These are phyloP conservation scores for Termitomyces sp. DNA, from an alignment of 768 basidiomycete species.

Conservation along the genomic window DNA sequence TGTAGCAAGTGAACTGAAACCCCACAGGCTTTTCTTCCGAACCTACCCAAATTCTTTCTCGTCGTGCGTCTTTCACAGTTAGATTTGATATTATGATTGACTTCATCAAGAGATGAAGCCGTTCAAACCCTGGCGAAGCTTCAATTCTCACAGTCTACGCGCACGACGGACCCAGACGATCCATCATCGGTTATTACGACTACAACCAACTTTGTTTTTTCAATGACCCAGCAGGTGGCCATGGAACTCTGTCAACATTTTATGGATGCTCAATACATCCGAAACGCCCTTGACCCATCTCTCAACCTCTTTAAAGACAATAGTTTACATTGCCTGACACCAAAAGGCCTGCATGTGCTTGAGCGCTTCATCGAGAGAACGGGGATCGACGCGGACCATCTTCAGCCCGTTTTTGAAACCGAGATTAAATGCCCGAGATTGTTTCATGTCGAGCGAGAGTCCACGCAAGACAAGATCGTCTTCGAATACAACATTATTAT, in stretches of 20 bases:
- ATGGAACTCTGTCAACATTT: slow-evolving; percentile 36
- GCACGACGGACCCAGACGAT: slow-evolving; percentile 6
- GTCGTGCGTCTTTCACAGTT: slow-evolving; percentile 4
- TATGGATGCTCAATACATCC: slow-evolving; percentile 65
- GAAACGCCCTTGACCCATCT: slow-evolving; percentile 55
- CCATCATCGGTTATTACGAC: slow-evolving; percentile 8
- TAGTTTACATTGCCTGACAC: slow-evolving; percentile 58
- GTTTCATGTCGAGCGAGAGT: slow-evolving; percentile 69
- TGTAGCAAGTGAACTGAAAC: slow-evolving; percentile 8
- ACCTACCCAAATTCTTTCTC: slow-evolving; percentile 9
- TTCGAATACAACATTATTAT: slow-evolving; percentile 64
- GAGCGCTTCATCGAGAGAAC: slow-evolving; percentile 68
- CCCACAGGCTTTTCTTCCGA: slow-evolving; percentile 8
- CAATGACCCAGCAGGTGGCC: slow-evolving; percentile 6
- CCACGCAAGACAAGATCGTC: slow-evolving; percentile 73
- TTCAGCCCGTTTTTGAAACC: slow-evolving; percentile 58
- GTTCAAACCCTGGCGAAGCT: slow-evolving; percentile 6
- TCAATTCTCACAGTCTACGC: slow-evolving; percentile 13
- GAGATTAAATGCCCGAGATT: slow-evolving; percentile 78
- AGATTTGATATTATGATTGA: not conserved
- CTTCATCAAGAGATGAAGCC: slow-evolving; percentile 8
- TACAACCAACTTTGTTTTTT: slow-evolving; percentile 12
- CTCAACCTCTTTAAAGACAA: slow-evolving; percentile 58
- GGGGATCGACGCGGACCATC: slow-evolving; percentile 26
- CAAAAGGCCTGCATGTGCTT: slow-evolving; percentile 67